Evolutionary conservation across 2,329 filamentous ascomycete genomes (phyloP).

Genomic region (Pezicula neosporulosa): DNA sequence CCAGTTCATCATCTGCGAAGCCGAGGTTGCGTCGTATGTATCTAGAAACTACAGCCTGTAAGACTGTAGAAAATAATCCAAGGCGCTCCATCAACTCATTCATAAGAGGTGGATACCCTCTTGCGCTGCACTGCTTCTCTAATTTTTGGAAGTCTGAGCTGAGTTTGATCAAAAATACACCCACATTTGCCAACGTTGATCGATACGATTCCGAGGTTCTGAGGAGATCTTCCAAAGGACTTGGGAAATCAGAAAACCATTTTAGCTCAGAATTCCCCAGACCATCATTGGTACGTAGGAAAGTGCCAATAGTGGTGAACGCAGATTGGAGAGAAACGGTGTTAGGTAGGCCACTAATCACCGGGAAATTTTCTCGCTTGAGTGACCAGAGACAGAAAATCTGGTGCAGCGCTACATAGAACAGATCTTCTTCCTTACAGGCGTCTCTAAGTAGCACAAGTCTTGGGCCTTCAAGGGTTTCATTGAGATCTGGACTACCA

Average conservation of each 20-base stretch:
- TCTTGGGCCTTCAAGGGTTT: slow-evolving; percentile 41
- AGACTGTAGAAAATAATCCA: slow-evolving; percentile 42
- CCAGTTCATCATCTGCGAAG: slow-evolving; percentile 30
- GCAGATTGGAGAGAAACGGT: slow-evolving; percentile 21
- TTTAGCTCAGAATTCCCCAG: slow-evolving; percentile 35
- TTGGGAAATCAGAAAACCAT: slow-evolving; percentile 48
- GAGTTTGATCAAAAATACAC: slow-evolving; percentile 41
- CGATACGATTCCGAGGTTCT: slow-evolving; percentile 30
- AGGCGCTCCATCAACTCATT: slow-evolving; percentile 50
- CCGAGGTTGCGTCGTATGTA: slow-evolving; percentile 45
- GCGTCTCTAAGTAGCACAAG: slow-evolving; percentile 54
- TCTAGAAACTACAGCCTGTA: slow-evolving; percentile 53
- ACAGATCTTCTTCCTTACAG: slow-evolving; percentile 50
- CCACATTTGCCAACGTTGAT: slow-evolving; percentile 31
- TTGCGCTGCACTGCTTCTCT: slow-evolving; percentile 30
- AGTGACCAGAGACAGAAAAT: slow-evolving; percentile 54
- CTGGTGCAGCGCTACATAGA: slow-evolving; percentile 66
- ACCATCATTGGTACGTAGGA: slow-evolving; percentile 42
- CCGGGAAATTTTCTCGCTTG: slow-evolving; percentile 20
- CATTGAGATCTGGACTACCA: slow-evolving; percentile 21
- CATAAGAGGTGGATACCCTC: slow-evolving; percentile 51
- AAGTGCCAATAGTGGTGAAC: slow-evolving; percentile 33
- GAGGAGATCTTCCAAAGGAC: slow-evolving; percentile 23
- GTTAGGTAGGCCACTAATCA: slow-evolving; percentile 29
- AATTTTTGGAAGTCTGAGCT: slow-evolving; percentile 36